Evolutionary conservation across 345 rosid genomes (phyloP), one percentile per base, ranked within the genome.

Genomic region (Salix koriyanagi): DNA sequence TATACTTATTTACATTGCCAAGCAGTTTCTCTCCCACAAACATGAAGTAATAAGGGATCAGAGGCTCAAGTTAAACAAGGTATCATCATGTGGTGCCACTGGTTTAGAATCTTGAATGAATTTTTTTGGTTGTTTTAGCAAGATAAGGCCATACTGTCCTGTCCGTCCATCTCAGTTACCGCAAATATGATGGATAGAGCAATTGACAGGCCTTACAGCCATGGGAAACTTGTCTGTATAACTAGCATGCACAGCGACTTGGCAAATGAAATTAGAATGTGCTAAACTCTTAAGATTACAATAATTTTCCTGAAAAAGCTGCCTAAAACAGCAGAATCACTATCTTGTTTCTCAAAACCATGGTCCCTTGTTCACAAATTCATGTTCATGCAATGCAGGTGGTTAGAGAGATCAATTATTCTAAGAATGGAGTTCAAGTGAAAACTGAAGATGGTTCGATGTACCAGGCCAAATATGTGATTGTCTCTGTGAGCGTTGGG

Each of bases 401-500:
- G 1, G 84, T 77, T n/a, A 62, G 70, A 2, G 77, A 70, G 42
- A 70, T 81, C 0, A 42, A 14, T 8, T 70, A 81, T 70, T 66
- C 75, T 1, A 65, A 70, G 18, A 54, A n/a, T 19, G 75, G 75
- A 28, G 81, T 77, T 41, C 44, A 30, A 19, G 75, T 81, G 1
- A 81, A 68, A 62, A 83, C 80, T 19, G 80, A 72, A 65, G 85
- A 83, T 69, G 78, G 82, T 18, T 79, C 69, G 0, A 23, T 36
- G 21, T 83, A 74, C 69, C 62, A 26, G 7, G 74, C 83, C 25
- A 73, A 70, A 23, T 69, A 71, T 48, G 85, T 48, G 12, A 72
- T 82, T 37, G 77, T 79, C 39, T 71, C 85, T 6, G 80, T 37
- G 13, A 83, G 82, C 66, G 16, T 83, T 34, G 82, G 85, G 15